These are phyloP conservation scores for Cucurbita pepo DNA, from an alignment of 306 rosid genomes.

Conservation along the genomic window DNA sequence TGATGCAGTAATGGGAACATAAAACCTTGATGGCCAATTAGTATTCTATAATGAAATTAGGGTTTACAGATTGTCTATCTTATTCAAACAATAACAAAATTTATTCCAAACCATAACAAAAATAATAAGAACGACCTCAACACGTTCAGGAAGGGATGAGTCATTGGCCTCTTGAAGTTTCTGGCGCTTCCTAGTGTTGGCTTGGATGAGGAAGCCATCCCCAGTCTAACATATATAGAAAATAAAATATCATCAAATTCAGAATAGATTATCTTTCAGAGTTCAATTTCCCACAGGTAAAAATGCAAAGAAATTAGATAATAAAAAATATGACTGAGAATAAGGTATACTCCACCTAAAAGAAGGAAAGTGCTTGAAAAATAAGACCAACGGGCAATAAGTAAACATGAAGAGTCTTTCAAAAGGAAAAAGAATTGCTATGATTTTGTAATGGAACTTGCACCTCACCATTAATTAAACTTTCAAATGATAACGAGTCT, in stretches of 20 bases:
- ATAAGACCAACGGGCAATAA: not conserved
- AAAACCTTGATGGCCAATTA: not conserved
- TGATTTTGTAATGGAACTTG: not conserved
- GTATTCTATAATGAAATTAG: not conserved
- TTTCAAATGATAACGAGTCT: not conserved
- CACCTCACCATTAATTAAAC: not conserved
- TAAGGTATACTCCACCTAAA: not conserved
- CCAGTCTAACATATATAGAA: slow-evolving; percentile 23
- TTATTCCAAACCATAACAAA: not conserved
- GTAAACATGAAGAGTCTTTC: not conserved
- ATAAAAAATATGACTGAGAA: not conserved
- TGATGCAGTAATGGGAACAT: not conserved
- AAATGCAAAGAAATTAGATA: not conserved
- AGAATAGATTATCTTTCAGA: not conserved
- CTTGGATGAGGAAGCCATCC: slow-evolving; percentile 74
- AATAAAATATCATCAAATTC: not conserved
- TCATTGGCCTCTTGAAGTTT: slow-evolving; percentile 41
- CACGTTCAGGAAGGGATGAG: slow-evolving; percentile 34
- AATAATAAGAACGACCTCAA: slow-evolving; percentile 46
- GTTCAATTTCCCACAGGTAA: not conserved
- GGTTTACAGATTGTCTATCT: not conserved
- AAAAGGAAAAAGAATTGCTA: not conserved
- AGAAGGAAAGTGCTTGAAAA: not conserved
- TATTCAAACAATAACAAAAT: not conserved
- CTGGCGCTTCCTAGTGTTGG: slow-evolving; percentile 71